Conservation (phyloP, 176 grass and related monocot species). For the Hordeum marinum region DNA sequence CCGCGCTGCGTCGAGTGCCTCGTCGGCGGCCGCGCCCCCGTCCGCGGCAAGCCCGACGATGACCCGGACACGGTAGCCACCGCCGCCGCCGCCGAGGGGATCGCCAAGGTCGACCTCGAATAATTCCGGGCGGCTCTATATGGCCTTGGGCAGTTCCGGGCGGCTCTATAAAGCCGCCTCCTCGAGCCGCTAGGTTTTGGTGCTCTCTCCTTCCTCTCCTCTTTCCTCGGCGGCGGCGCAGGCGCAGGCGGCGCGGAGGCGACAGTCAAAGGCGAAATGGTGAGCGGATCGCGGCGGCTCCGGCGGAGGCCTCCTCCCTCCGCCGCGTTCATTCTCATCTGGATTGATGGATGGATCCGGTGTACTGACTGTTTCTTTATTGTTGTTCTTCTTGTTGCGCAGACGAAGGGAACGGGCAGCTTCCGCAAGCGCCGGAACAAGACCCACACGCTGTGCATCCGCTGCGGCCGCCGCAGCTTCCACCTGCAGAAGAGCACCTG, state of each 20-base stretch:
- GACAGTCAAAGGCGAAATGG: conserved; percentile 26
- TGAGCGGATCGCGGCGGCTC: background rate
- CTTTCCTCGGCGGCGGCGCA: conserved; percentile 6
- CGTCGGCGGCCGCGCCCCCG: background rate
- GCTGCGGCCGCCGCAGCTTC: conserved; percentile 85
- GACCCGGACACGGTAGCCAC: too few relatives aligned
- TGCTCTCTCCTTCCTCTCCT: background rate
- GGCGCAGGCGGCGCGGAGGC: conserved; percentile 10
- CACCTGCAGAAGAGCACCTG: conserved; percentile 96
- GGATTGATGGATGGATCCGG: background rate
- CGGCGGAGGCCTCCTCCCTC: background rate
- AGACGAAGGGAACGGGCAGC: conserved; percentile 86
- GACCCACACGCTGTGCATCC: conserved; percentile 91
- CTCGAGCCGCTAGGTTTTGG: background rate
- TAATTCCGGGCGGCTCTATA: too few relatives aligned
- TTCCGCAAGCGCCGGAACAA: conserved; percentile 97
- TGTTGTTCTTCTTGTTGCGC: background rate
- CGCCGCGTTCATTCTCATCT: background rate
- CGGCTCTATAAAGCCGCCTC: background rate
- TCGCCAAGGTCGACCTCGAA: background rate
- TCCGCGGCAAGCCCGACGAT: too few relatives aligned
- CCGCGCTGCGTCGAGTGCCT: background rate
- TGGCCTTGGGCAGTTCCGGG: too few relatives aligned
- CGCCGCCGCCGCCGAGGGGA: background rate
- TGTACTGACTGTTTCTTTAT: background rate